phyloP scores from a whole-genome alignment of 371 early-diverging fungal genomes.

The Dinochytrium kinnereticum region DNA sequence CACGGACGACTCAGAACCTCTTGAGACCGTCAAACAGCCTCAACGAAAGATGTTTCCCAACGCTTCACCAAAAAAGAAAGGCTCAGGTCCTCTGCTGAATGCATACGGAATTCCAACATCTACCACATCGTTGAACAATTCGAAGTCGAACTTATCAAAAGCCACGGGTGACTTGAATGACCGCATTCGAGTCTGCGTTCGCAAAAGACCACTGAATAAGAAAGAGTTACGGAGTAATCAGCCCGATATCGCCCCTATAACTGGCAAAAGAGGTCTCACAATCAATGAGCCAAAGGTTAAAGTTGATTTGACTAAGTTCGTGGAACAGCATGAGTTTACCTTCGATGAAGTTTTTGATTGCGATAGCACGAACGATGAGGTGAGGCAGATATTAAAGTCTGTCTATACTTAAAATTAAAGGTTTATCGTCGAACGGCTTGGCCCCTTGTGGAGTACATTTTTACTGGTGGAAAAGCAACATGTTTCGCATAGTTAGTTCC shows the following conservation, averaged over 20 bases:
- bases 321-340: conserved; percentile 91
- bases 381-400: conserved; percentile 31
- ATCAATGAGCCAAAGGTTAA: conserved; percentile 91
- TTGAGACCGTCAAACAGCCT: not conserved
- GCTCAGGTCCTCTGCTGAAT: conserved; percentile 41
- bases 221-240: conserved; percentile 79
- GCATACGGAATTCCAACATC: conserved; percentile 58
- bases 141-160: conserved; percentile 22
- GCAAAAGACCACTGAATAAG: conserved; percentile 91
- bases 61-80: conserved; percentile 18
- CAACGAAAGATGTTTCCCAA: not conserved
- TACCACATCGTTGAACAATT: conserved; percentile 22
- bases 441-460: conserved; percentile 93
- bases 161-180: conserved; percentile 61
- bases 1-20: conserved; percentile 17
- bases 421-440: conserved; percentile 91
- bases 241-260: conserved; percentile 77
- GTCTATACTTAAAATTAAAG: conserved; percentile 26
- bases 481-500: conserved; percentile 96
- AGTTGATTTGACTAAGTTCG: conserved; percentile 93
- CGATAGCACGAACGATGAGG: conserved; percentile 77
- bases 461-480: conserved; percentile 95
- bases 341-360: conserved; percentile 98
- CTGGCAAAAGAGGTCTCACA: conserved; percentile 70
- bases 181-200: conserved; percentile 94